Base-by-base conservation (phyloP, 1,284 basidiomycete species). In the Gymnopus androsaceus region DNA sequence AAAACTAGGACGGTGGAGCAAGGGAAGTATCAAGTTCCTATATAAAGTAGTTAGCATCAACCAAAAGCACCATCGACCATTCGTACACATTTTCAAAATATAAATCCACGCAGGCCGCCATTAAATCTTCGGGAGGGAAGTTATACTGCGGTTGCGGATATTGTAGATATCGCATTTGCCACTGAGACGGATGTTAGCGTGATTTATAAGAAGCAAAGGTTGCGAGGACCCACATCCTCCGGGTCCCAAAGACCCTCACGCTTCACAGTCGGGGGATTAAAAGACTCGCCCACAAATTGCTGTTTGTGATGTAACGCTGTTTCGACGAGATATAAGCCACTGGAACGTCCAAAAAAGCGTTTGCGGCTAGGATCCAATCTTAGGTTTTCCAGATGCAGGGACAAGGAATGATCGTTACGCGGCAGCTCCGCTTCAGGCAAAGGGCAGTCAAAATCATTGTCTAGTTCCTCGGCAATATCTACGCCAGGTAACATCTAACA, bases 1-100 rank as follows among this genome's bases (percentile, higher is more conserved):
- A 62, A 95, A 94, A 23, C 84, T 85, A 2, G 84, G 84, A 0
- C 84, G 82, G 66, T 95, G 93, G 3, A 96, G 72, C n/a, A 95
- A 73, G 3, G 92, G 90, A 28, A 83, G 71, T 61, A 84, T 78
- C 2, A 70, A 63, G 66, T 94, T 91, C n/a, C n/a, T n/a, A n/a
- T n/a, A n/a, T n/a, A n/a, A n/a, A n/a, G n/a, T n/a, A n/a, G n/a
- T n/a, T n/a, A n/a, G n/a, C n/a, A n/a, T n/a, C n/a, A n/a, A n/a
- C n/a, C n/a, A n/a, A n/a, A n/a, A n/a, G n/a, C n/a, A n/a, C n/a
- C n/a, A n/a, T n/a, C n/a, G n/a, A n/a, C n/a, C n/a, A n/a, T n/a
- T n/a, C n/a, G n/a, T n/a, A n/a, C 61, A 83, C 68, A 46, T 82
- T 66, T 0, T 63, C 61, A 65, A 95, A 95, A 67, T 87, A 95